phyloP scores from a whole-genome alignment of 2,329 filamentous ascomycete genomes.

The Colletotrichum musicola region DNA sequence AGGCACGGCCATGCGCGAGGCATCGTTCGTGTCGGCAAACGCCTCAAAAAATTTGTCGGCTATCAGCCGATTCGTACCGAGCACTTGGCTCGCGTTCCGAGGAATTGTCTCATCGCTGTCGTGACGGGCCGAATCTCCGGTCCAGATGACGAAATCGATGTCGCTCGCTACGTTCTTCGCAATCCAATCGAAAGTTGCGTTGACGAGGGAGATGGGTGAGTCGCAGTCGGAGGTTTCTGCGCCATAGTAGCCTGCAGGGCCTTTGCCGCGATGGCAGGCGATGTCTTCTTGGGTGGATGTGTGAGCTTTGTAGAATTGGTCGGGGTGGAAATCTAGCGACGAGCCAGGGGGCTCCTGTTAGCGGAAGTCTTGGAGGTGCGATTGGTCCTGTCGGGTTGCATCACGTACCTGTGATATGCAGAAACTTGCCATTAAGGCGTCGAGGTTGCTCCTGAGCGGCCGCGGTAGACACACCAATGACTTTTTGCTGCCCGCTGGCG shows the following conservation, averaged over 20 bases:
- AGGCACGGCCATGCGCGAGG: slow-evolving; percentile 77
- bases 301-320: slow-evolving; percentile 86
- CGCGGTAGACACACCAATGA: slow-evolving; percentile 38
- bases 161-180: slow-evolving; percentile 79
- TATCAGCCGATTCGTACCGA: slow-evolving; percentile 80
- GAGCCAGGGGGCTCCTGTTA: slow-evolving; percentile 20
- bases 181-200: slow-evolving; percentile 94
- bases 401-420: slow-evolving; percentile 86
- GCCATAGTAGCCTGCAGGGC: slow-evolving; percentile 84
- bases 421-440: slow-evolving; percentile 77
- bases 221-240: slow-evolving; percentile 92
- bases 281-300: slow-evolving; percentile 75
- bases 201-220: slow-evolving; percentile 81
- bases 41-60: slow-evolving; percentile 81
- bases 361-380: neutral
- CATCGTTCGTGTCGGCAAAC: slow-evolving; percentile 70
- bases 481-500: slow-evolving; percentile 37
- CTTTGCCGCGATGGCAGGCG: slow-evolving; percentile 84
- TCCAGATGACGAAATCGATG: slow-evolving; percentile 94
- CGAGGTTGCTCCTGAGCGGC: slow-evolving; percentile 53
- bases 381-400: slow-evolving; percentile 3
- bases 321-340: slow-evolving; percentile 87
- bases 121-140: slow-evolving; percentile 89
- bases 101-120: slow-evolving; percentile 88
- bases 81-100: slow-evolving; percentile 80